phyloP scores from a whole-genome alignment of 805 yeast species.

The Sungouiozyma intestinalis region DNA sequence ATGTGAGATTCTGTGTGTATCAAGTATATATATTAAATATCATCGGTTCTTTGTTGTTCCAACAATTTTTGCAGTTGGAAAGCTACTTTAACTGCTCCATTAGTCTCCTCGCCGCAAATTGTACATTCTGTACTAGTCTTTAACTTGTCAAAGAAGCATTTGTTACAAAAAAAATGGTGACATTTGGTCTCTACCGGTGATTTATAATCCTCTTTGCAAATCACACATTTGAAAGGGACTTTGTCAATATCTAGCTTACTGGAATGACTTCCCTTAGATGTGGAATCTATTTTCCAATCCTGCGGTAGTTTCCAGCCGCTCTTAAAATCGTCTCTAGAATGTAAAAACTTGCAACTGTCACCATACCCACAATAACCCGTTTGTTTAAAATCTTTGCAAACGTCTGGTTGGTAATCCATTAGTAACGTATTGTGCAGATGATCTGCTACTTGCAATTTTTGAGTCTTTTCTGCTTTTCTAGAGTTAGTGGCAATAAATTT shows the following conservation, averaged over 20 bases:
- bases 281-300: conserved; percentile 53
- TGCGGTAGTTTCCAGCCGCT: conserved; percentile 55
- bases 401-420: conserved; percentile 84
- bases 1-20: no score
- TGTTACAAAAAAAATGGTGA: conserved; percentile 53
- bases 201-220: conserved; percentile 47
- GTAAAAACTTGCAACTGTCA: conserved; percentile 90
- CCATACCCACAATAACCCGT: conserved; percentile 98
- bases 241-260: conserved; percentile 14
- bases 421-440: conserved; percentile 56
- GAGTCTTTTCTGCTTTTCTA: not conserved
- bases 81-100: conserved; percentile 50
- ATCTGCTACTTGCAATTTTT: conserved; percentile 12
- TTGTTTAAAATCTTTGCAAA: conserved; percentile 82
- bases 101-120: conserved; percentile 50
- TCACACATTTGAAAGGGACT: conserved; percentile 50
- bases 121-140: conserved; percentile 38
- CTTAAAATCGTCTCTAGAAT: conserved; percentile 75
- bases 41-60: conserved; percentile 5
- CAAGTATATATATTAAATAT: no score
- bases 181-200: conserved; percentile 51
- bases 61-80: conserved; percentile 26
- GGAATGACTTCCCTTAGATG: conserved; percentile 11
- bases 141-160: conserved; percentile 43
- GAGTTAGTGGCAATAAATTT: not conserved